Evolutionary conservation across 1,139 yeast genomes (phyloP).

Genomic region (Diutina mesorugosa): DNA sequence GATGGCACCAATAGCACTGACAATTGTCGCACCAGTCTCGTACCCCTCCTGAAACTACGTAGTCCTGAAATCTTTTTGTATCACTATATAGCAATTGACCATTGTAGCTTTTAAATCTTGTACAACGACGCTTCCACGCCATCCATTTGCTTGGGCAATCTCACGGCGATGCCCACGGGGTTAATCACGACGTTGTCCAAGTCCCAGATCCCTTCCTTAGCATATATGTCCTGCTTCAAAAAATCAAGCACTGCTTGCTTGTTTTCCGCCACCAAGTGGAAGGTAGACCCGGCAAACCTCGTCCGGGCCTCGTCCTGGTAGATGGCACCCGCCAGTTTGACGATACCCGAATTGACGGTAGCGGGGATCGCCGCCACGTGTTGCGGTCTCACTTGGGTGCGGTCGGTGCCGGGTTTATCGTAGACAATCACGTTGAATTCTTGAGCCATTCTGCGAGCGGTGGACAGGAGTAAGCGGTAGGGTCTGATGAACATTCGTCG

Average conservation of each 20-base stretch:
- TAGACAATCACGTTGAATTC: slow-evolving; percentile 38
- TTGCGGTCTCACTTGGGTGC: slow-evolving; percentile 39
- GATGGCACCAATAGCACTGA: too few species aligned
- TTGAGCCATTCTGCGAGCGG: background rate
- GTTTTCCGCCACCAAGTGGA: slow-evolving; percentile 49
- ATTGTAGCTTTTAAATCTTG: background rate
- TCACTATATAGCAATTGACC: background rate
- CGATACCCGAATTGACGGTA: slow-evolving; percentile 36
- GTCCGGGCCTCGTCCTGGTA: slow-evolving; percentile 36
- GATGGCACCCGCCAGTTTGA: slow-evolving; percentile 57
- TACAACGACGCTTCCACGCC: background rate
- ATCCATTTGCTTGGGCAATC: slow-evolving; percentile 1
- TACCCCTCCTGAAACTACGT: too few species aligned
- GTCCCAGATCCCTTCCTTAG: slow-evolving; percentile 66
- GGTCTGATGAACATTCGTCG: background rate
- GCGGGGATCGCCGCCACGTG: slow-evolving; percentile 48
- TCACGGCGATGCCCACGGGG: slow-evolving; percentile 19
- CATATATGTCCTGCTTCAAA: slow-evolving; percentile 51
- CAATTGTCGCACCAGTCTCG: too few species aligned
- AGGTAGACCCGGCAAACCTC: slow-evolving; percentile 59
- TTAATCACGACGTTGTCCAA: slow-evolving; percentile 45
- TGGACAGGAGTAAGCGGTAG: background rate
- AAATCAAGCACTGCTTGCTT: slow-evolving; percentile 53
- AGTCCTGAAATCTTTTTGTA: too few species aligned
- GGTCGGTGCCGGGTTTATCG: slow-evolving; percentile 55